Evolutionary conservation across 73 alveolate genomes (phyloP), one percentile per base, ranked within the genome.

Genomic region (Uronychia binucleata): DNA sequence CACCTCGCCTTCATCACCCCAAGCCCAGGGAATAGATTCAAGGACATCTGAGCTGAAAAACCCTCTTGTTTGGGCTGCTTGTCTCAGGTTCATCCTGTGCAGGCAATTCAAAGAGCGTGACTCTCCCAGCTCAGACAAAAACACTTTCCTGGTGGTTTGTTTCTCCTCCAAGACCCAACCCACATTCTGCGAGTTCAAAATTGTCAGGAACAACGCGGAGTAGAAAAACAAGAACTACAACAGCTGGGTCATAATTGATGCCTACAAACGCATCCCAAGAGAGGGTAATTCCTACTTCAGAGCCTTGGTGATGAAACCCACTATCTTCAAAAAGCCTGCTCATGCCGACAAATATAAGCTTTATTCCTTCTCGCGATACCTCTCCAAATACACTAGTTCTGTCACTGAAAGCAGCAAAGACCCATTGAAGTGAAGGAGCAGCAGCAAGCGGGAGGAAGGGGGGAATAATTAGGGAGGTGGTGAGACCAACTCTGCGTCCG

Each of bases 11-110:
- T n/a, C n/a, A n/a, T n/a, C n/a, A n/a, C n/a, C n/a, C n/a, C n/a
- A n/a, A n/a, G n/a, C n/a, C n/a, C 5, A 46, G 5, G 67, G 67
- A 46, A 5, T 32, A 1, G 84, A 77, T 29, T 11, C 1, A 33
- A 29, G 34, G 11, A 19, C 75, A 1, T 26, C 31, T 34, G 27
- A 31, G 27, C 31, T 30, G 30, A 77, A 35, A 32, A 77, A 77
- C 34, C 84, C 84, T 1, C 33, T 30, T 1, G 84, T 77, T 11
- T 77, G 84, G 84, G 84, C 84, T 0, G 84, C 84, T 0, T 77
- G 84, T 19, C 14, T 58, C 27, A 77, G 59, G 26, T 77, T 77
- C 34, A 33, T 77, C 25, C 59, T 77, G 32, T 30, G 33, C 26
- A 19, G 75, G 33, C 1, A 30, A 77, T 77, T 77, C 75, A 30